phyloP scores from a whole-genome alignment of 805 yeast genomes.

The Hanseniaspora lindneri region DNA sequence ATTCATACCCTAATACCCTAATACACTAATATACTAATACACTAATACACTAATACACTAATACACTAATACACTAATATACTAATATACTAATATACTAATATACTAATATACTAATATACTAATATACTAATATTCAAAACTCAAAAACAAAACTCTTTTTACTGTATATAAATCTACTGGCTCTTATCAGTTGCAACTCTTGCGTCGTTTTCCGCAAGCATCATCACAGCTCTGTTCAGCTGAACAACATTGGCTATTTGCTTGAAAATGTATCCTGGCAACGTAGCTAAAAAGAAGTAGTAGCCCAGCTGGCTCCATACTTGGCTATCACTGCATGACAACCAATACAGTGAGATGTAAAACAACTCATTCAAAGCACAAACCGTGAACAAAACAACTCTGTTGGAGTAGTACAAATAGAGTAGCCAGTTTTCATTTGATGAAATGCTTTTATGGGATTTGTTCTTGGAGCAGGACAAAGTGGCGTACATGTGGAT shows the following conservation, averaged over 20 bases:
- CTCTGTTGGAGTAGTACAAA: slow-evolving; percentile 77
- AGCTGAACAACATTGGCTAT: slow-evolving; percentile 78
- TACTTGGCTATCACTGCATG: slow-evolving; percentile 34
- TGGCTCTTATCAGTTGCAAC: slow-evolving; percentile 25
- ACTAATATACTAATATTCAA: too few species aligned
- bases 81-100: too few species aligned
- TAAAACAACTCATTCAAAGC: slow-evolving; percentile 88
- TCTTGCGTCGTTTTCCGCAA: slow-evolving; percentile 60
- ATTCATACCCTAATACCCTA: too few species aligned
- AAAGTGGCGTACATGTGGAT: slow-evolving; percentile 97
- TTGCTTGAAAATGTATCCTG: slow-evolving; percentile 86
- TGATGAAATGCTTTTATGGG: slow-evolving; percentile 68
- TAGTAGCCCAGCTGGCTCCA: slow-evolving; percentile 8
- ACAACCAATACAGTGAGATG: slow-evolving; percentile 71
- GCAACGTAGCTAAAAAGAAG: slow-evolving; percentile 45
- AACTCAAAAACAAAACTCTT: not conserved
- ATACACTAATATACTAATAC: too few species aligned
- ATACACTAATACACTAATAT: too few species aligned
- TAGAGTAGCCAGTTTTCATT: slow-evolving; percentile 59
- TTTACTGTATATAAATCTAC: not conserved
- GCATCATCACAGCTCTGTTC: slow-evolving; percentile 66
- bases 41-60: too few species aligned
- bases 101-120: too few species aligned
- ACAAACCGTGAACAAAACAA: slow-evolving; percentile 76
- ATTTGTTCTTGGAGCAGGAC: slow-evolving; percentile 52